Percentiles rank a stretch among this genome's conserved stretches.
Evolutionary conservation across 1,284 basidiomycete genomes (phyloP).

Genomic region (Butyriboletus appendiculatus): DNA sequence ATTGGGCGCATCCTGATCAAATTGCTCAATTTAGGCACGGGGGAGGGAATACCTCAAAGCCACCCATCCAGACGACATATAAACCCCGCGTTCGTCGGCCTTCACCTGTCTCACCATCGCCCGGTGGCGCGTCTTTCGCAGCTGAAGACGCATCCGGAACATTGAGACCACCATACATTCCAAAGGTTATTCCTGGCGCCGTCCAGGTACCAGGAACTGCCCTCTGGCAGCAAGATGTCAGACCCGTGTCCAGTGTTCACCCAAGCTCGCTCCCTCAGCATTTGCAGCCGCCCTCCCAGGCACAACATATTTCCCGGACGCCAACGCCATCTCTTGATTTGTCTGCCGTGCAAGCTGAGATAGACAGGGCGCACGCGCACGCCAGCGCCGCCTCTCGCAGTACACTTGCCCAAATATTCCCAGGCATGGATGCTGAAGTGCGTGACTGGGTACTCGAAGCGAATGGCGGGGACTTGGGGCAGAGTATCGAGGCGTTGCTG

Average conservation of each 20-base stretch:
- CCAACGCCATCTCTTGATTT: conserved; percentile 73
- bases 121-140: conserved; percentile 20
- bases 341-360: conserved; percentile 72
- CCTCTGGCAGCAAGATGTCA: conserved; percentile 40
- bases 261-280: conserved; percentile 39
- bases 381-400: conserved; percentile 64
- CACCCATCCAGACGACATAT: conserved; percentile 68
- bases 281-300: conserved; percentile 42
- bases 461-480: conserved; percentile 85
- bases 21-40: conserved; percentile 27
- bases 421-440: conserved; percentile 75
- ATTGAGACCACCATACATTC: conserved; percentile 11
- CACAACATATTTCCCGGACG: conserved; percentile 56
- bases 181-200: conserved; percentile 39
- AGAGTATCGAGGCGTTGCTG: conserved; percentile 83
- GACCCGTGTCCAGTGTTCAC: conserved; percentile 15
- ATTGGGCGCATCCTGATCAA: conserved; percentile 43
- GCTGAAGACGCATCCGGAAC: conserved; percentile 50
- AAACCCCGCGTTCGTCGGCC: conserved; percentile 66
- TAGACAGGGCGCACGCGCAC: conserved; percentile 72
- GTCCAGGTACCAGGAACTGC: conserved; percentile 44
- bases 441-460: conserved; percentile 86
- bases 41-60: conserved; percentile 40
- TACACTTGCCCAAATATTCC: conserved; percentile 88
- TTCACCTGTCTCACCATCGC: conserved; percentile 37